phyloP scores from a whole-genome alignment of 495 filamentous ascomycete species.

The Bacidia gigantensis region DNA sequence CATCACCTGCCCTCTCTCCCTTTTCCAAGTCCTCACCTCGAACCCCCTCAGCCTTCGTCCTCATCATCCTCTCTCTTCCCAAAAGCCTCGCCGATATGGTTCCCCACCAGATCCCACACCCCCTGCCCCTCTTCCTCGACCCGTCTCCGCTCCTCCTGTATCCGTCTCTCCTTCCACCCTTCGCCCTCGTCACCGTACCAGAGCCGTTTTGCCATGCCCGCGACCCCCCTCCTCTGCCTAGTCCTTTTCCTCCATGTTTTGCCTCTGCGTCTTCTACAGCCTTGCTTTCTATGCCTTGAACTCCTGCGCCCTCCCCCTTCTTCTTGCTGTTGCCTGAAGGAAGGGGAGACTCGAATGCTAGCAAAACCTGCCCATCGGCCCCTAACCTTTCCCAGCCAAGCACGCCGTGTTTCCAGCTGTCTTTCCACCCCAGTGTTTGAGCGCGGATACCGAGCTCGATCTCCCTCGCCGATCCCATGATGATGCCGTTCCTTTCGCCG shows the following conservation, averaged over 20 bases:
- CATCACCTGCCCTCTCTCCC: too few relatives aligned
- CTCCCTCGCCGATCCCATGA: background rate
- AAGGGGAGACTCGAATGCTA: too few relatives aligned
- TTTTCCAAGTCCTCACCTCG: too few relatives aligned
- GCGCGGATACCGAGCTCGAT: background rate
- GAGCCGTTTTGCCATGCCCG: slow-evolving; percentile 34
- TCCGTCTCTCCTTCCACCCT: slow-evolving; percentile 60
- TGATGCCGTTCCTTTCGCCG: background rate
- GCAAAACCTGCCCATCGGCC: too few relatives aligned
- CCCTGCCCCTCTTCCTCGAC: slow-evolving; percentile 64
- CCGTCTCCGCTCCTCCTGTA: slow-evolving; percentile 51
- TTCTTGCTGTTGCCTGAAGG: too few relatives aligned
- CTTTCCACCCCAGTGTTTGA: too few relatives aligned
- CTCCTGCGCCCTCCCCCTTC: too few relatives aligned
- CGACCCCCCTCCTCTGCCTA: slow-evolving; percentile 25
- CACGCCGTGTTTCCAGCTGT: too few relatives aligned
- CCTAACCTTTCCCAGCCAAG: background rate
- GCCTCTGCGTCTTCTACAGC: too few relatives aligned
- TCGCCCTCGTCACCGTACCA: slow-evolving; percentile 53
- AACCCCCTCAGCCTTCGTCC: background rate
- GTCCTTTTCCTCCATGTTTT: slow-evolving; percentile 24
- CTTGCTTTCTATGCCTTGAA: too few relatives aligned
- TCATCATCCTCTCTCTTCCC: slow-evolving; percentile 3
- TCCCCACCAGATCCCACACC: slow-evolving; percentile 67
- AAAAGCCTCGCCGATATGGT: slow-evolving; percentile 67